These are phyloP conservation scores for Hericium coralloides DNA, from an alignment of 768 basidiomycete species.

Conservation along the genomic window DNA sequence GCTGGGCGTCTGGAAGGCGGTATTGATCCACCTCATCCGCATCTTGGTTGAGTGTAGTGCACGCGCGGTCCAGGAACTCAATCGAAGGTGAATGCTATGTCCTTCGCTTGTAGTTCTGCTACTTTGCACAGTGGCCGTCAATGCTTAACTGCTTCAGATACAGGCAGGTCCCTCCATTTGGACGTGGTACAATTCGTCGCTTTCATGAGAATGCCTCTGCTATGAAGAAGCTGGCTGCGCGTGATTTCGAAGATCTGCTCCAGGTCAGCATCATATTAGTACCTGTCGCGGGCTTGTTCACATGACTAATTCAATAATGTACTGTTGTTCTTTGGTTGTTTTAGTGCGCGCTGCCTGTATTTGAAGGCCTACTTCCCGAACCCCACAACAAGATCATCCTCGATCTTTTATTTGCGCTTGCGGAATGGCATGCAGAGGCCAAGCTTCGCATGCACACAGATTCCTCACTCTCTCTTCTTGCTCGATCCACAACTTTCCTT, in stretches of 20 bases:
- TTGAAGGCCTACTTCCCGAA: constrained; percentile 18
- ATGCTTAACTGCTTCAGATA: too few species aligned
- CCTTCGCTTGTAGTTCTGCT: neutral
- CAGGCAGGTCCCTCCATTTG: constrained; percentile 14
- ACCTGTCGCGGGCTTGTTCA: too few species aligned
- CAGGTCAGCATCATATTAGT: constrained; percentile 8
- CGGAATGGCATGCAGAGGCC: constrained; percentile 30
- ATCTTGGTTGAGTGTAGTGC: constrained; percentile 10
- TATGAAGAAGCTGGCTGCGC: constrained; percentile 20
- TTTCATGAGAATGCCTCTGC: constrained; percentile 17
- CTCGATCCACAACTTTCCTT: constrained; percentile 18
- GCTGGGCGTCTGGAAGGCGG: constrained; percentile 25
- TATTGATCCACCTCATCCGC: constrained; percentile 19
- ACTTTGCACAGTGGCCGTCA: neutral
- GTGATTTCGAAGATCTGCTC: constrained; percentile 22
- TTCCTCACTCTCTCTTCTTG: constrained; percentile 20
- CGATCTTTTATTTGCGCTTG: constrained; percentile 27
- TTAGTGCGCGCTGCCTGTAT: constrained; percentile 18
- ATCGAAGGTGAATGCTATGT: constrained; percentile 1
- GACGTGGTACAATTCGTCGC: constrained; percentile 15
- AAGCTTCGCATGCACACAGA: constrained; percentile 33
- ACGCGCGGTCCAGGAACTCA: neutral
- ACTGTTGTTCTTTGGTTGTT: too few species aligned
- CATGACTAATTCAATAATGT: neutral
- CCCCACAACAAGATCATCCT: constrained; percentile 17